Evolutionary conservation across 2,329 filamentous ascomycete species (phyloP), one percentile per base, ranked within the genome.

Genomic region (Paracoccidioides brasiliensis): DNA sequence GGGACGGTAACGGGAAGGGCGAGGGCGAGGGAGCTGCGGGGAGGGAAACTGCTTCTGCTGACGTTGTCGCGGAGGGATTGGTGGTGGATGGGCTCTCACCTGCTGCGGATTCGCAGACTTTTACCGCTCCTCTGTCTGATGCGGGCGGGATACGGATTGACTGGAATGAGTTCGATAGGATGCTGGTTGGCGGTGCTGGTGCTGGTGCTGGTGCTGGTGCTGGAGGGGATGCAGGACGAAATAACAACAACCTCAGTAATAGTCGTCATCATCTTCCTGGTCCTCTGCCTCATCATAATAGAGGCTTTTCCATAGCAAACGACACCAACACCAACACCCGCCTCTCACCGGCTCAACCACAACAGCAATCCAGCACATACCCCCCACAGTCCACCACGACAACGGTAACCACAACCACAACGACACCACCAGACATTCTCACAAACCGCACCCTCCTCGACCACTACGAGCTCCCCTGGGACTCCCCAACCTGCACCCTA

Each of bases 141-240:
- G 15, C 43, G 6, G 41, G 10, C 1, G n/a, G 28, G 12, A 44
- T 55, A 10, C 52, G 46, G 12, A 56, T 61, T 38, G 56, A 61
- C 41, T 71, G 69, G 69, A 71, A 71, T 63, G 68, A 69, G 15
- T 71, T 71, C 52, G 69, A 71, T 60, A 56, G 59, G 45, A 59
- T 70, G 57, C 56, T 71, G 55, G 66, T 62, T 61, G 9, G 67
- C 68, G 59, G 41, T 38, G 22, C 22, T 22, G 22, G 22, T 22
- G 22, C 22, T 22, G 22, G 22, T 22, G 22, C 22, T 22, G 22
- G 22, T 22, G 22, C 22, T 30, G 51, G 43, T 51, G 56, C 14
- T 15, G 41, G 33, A n/a, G 54, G 38, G 38, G 45, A 53, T 51
- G 38, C 41, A 48, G 37, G 37, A 14, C 49, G 38, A 30, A 52